These are phyloP conservation scores for Gregarina niphandrodes DNA, from an alignment of 169 alveolate genomes.

Conservation along the genomic window DNA sequence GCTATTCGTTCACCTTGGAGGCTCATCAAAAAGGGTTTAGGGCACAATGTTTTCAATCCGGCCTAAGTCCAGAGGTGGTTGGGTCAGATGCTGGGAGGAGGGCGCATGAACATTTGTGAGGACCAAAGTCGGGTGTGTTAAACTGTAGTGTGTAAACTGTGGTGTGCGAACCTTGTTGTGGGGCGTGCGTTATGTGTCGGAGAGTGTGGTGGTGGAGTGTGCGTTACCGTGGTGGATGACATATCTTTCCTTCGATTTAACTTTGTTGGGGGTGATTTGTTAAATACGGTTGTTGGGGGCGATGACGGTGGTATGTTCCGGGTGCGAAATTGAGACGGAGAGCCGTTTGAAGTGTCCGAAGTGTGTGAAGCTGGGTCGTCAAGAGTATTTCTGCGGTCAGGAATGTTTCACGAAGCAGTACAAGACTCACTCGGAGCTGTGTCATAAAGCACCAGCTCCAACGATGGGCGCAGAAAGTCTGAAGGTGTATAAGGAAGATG, in stretches of 20 bases:
- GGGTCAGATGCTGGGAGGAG: background rate
- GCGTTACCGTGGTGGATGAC: too few relatives aligned
- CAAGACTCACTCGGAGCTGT: conserved; percentile 53
- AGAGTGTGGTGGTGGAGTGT: background rate
- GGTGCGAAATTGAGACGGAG: background rate
- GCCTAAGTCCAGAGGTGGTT: background rate
- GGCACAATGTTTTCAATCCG: background rate
- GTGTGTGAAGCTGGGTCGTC: conserved; percentile 9
- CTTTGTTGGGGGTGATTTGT: background rate
- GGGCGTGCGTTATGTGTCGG: background rate
- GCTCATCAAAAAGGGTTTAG: background rate
- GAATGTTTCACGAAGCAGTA: conserved; percentile 72
- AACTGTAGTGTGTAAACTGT: background rate
- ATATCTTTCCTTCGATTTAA: too few relatives aligned
- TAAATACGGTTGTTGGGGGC: background rate
- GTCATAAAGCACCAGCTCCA: conserved; percentile 39
- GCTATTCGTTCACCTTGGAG: background rate
- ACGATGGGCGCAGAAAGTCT: background rate
- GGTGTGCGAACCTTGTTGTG: background rate
- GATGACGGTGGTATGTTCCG: background rate
- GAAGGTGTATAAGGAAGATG: background rate
- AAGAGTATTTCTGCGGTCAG: conserved; percentile 61
- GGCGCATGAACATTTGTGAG: background rate
- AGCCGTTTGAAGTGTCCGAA: conserved; percentile 4
- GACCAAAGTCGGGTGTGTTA: background rate